Conservation (phyloP, 441 rosid genomes). For the Pelargonium myrrhifolium region DNA sequence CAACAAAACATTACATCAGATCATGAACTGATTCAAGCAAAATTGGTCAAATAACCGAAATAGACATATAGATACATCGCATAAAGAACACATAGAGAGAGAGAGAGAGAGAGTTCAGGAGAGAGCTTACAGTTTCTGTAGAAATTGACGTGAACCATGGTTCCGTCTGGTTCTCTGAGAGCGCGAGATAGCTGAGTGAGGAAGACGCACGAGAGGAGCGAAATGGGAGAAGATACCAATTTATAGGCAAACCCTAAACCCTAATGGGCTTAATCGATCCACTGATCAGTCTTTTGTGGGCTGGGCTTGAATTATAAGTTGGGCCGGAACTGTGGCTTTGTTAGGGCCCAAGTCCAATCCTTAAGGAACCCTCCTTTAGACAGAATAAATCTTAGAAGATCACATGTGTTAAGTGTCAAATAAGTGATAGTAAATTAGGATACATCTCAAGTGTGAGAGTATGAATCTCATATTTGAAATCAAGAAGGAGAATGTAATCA, state of each 20-base stretch:
- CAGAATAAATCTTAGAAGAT: too few species aligned
- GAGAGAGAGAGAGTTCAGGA: background rate
- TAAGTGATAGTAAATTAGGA: too few species aligned
- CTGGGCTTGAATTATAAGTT: background rate
- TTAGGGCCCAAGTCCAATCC: too few species aligned
- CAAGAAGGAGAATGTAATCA: too few species aligned
- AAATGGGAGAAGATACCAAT: background rate
- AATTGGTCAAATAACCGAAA: background rate
- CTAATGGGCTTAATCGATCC: background rate
- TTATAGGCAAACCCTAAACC: constrained; percentile 14
- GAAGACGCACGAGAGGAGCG: background rate
- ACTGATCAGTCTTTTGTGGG: background rate
- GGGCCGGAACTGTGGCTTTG: background rate
- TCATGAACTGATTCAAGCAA: background rate
- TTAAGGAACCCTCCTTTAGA: too few species aligned
- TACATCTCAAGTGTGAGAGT: too few species aligned
- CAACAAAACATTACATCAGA: background rate
- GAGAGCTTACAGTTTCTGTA: constrained; percentile 57
- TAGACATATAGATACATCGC: too few species aligned
- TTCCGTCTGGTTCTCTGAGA: constrained; percentile 18
- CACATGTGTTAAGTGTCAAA: too few species aligned
- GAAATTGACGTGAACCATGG: constrained; percentile 67
- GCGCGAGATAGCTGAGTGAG: constrained; percentile 16
- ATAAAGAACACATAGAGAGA: too few species aligned
- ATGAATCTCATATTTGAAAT: too few species aligned